Percentiles rank a stretch among this genome's conserved stretches.
Conservation (phyloP, 2,329 filamentous ascomycete species). For the Neobulgaria alba region DNA sequence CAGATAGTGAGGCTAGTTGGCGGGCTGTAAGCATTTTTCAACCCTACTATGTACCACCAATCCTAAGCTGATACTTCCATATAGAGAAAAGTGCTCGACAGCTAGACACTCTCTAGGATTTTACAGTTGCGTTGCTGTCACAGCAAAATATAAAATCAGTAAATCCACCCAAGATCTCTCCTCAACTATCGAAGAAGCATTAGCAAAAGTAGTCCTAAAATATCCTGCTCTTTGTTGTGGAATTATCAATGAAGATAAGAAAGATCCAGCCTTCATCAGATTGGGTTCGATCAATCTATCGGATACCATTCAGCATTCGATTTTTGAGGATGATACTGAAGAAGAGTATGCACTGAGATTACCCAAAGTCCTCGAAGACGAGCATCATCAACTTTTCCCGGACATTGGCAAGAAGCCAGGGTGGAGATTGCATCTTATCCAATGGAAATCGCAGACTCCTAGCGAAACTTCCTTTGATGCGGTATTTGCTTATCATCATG, state of each 20-base stretch:
- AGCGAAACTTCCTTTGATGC: constrained; percentile 21
- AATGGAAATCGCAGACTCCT: constrained; percentile 12
- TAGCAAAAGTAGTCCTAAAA: constrained; percentile 33
- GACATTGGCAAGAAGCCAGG: constrained; percentile 34
- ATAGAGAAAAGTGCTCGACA: constrained; percentile 15
- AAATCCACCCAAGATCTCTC: constrained; percentile 12
- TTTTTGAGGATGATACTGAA: constrained; percentile 14
- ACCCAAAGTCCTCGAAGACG: constrained; percentile 28
- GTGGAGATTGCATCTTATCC: constrained; percentile 39
- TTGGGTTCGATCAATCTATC: constrained; percentile 36
- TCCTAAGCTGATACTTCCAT: not conserved
- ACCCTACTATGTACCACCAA: not conserved
- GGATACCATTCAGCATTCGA: constrained; percentile 34
- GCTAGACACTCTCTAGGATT: constrained; percentile 12
- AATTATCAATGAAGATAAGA: constrained; percentile 38
- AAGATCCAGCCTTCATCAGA: constrained; percentile 36
- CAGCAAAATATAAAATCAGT: constrained; percentile 38
- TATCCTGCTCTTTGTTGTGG: constrained; percentile 42
- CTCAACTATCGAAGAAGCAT: constrained; percentile 30
- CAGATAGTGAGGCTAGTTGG: constrained; percentile 11
- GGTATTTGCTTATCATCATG: constrained; percentile 44
- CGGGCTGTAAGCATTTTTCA: constrained; percentile 7
- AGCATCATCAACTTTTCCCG: constrained; percentile 36
- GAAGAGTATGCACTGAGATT: constrained; percentile 29
- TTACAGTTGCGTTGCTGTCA: constrained; percentile 35